Conservation (phyloP, 257 asterid genomes). For the Nicotiana sylvestris region DNA sequence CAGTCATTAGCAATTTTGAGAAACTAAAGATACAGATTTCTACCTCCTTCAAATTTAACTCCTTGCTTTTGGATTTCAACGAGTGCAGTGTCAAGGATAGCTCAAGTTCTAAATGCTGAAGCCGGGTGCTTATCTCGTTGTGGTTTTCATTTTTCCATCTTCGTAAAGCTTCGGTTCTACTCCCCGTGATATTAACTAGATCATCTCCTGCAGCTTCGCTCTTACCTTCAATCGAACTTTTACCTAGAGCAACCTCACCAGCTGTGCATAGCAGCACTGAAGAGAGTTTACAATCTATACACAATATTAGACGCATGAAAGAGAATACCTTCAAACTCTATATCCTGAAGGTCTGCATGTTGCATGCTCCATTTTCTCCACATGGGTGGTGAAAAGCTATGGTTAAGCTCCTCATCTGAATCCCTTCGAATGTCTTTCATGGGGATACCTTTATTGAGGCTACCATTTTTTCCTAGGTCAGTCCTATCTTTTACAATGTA, state of each 20-base stretch:
- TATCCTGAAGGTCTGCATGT: slow-evolving; percentile 43
- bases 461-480: slow-evolving; percentile 33
- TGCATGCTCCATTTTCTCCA: slow-evolving; percentile 73
- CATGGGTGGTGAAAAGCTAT: slow-evolving; percentile 40
- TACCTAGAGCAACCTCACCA: slow-evolving; percentile 55
- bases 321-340: slow-evolving; percentile 59
- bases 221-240: slow-evolving; percentile 23
- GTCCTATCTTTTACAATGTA: slow-evolving; percentile 45
- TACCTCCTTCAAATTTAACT: slow-evolving; percentile 46
- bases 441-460: slow-evolving; percentile 21
- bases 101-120: slow-evolving; percentile 58
- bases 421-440: slow-evolving; percentile 21
- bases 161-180: slow-evolving; percentile 26
- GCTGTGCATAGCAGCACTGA: slow-evolving; percentile 46
- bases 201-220: slow-evolving; percentile 29
- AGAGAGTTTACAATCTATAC: neutral
- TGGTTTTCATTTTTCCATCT: slow-evolving; percentile 28
- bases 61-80: slow-evolving; percentile 46
- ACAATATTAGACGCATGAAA: neutral
- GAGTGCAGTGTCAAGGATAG: slow-evolving; percentile 51
- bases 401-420: slow-evolving; percentile 26
- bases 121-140: slow-evolving; percentile 40
- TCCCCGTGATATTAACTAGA: slow-evolving; percentile 25
- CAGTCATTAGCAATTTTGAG: neutral
- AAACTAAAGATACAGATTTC: neutral